Percentiles rank a stretch among this genome's conserved stretches.
Evolutionary conservation across 371 early-diverging fungal genomes (phyloP).

Genomic region (Massospora cicadina): DNA sequence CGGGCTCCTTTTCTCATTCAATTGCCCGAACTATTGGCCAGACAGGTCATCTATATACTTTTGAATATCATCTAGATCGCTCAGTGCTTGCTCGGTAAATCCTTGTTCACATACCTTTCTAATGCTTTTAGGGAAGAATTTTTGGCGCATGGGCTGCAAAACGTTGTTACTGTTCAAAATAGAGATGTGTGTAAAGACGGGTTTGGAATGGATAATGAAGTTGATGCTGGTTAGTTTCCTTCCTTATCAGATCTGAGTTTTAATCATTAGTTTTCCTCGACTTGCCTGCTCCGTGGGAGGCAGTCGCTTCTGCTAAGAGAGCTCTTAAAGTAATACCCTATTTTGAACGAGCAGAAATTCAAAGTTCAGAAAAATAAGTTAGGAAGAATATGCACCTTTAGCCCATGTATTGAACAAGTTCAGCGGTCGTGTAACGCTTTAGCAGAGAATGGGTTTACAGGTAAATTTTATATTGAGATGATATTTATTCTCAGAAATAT

Average conservation of each 20-base stretch:
- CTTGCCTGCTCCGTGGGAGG: conserved; percentile 93
- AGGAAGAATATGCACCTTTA: conserved; percentile 79
- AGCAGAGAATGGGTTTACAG: conserved; percentile 55
- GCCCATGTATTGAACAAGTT: conserved; percentile 94
- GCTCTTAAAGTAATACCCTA: conserved; percentile 36
- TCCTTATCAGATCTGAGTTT: not conserved
- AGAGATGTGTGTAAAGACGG: conserved; percentile 86
- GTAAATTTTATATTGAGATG: conserved; percentile 18
- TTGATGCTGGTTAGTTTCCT: conserved; percentile 40
- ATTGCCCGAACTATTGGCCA: conserved; percentile 75
- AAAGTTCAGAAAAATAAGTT: conserved; percentile 29
- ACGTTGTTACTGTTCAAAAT: conserved; percentile 43
- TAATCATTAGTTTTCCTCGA: conserved; percentile 66
- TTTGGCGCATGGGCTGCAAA: conserved; percentile 45
- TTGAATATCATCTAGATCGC: conserved; percentile 82
- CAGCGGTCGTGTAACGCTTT: conserved; percentile 54
- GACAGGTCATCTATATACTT: conserved; percentile 72
- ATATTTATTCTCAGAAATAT: conserved; percentile 31
- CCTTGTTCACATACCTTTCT: conserved; percentile 1
- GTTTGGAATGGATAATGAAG: conserved; percentile 50
- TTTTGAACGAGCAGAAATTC: not conserved
- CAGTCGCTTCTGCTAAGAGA: conserved; percentile 57
- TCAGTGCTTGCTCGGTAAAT: conserved; percentile 31
- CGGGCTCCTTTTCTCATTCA: conserved; percentile 90
- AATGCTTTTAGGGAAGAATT: conserved; percentile 39